Percentiles rank a stretch among this genome's conserved stretches.
Conservation (phyloP, 345 rosid genomes). For the Sapria himalayana region DNA sequence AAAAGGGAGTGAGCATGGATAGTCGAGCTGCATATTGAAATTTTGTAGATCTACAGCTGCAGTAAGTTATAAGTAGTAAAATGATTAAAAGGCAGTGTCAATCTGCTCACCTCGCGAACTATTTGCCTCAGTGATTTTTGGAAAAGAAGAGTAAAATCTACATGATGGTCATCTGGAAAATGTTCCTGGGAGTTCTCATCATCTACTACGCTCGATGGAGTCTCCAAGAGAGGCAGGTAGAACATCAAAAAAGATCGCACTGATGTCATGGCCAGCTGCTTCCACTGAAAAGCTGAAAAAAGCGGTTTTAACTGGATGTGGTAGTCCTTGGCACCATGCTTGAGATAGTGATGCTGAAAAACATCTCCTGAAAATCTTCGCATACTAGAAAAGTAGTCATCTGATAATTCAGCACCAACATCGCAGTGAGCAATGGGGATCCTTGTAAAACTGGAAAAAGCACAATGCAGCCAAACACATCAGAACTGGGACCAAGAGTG, state of each 20-base stretch:
- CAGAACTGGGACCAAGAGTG: too few species aligned
- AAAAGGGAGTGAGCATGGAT: too few species aligned
- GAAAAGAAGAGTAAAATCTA: slow-evolving; percentile 66
- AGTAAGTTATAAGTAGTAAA: too few species aligned
- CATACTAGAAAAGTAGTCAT: slow-evolving; percentile 28
- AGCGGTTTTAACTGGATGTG: slow-evolving; percentile 53
- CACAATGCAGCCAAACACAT: too few species aligned
- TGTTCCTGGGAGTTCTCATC: slow-evolving; percentile 55
- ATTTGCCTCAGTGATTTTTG: slow-evolving; percentile 78
- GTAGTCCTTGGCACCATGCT: slow-evolving; percentile 45
- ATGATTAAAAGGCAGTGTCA: background rate
- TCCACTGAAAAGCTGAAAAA: slow-evolving; percentile 65
- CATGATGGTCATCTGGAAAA: slow-evolving; percentile 17
- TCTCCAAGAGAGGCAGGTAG: slow-evolving; percentile 91
- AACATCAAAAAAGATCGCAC: slow-evolving; percentile 65
- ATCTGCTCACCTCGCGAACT: slow-evolving; percentile 48
- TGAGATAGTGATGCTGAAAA: slow-evolving; percentile 22
- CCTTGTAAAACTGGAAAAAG: slow-evolving; percentile 26
- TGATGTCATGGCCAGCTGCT: slow-evolving; percentile 55
- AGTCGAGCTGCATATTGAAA: too few species aligned
- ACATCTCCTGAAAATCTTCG: slow-evolving; percentile 20
- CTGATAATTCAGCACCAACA: slow-evolving; percentile 44
- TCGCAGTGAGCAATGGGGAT: slow-evolving; percentile 67
- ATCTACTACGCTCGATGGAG: slow-evolving; percentile 33
- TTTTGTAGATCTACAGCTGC: too few species aligned